Percentiles rank a stretch among this genome's conserved stretches.
phyloP scores from a whole-genome alignment of 352 stramenopile genomes.

The Phytophthora boehmeriae region DNA sequence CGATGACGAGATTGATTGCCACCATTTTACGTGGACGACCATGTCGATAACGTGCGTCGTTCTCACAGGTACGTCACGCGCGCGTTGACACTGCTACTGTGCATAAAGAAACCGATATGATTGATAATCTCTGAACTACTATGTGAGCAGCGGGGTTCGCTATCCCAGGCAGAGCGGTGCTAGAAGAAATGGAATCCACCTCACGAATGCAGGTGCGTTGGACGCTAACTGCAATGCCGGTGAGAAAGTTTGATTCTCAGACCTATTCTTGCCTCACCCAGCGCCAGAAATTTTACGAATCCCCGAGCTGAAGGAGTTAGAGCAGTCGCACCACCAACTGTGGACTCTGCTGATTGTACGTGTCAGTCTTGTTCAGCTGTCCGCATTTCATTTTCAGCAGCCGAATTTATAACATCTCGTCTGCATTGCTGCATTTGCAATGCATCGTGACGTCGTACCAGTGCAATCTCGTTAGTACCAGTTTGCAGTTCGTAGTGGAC shows the following conservation, averaged over 20 bases:
- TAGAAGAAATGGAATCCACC: slow-evolving; percentile 65
- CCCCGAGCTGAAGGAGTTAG: slow-evolving; percentile 48
- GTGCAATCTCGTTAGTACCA: slow-evolving; percentile 71
- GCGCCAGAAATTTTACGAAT: slow-evolving; percentile 51
- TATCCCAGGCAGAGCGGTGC: slow-evolving; percentile 56
- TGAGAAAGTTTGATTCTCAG: background rate
- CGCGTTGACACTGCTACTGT: no score
- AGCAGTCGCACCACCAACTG: slow-evolving; percentile 73
- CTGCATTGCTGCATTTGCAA: no score
- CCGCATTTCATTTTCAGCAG: no score
- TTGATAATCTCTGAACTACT: no score
- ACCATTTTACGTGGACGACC: slow-evolving; percentile 69
- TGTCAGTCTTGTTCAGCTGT: slow-evolving; percentile 1
- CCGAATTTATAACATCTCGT: no score
- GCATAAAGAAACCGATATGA: no score
- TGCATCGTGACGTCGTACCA: slow-evolving; percentile 14
- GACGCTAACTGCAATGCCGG: background rate
- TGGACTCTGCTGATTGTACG: slow-evolving; percentile 71
- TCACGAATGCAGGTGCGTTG: slow-evolving; percentile 53
- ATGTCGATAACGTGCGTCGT: slow-evolving; percentile 66
- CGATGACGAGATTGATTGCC: slow-evolving; percentile 66
- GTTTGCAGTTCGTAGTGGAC: slow-evolving; percentile 62
- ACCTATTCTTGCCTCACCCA: background rate
- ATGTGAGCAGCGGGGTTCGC: slow-evolving; percentile 59
- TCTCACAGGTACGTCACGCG: slow-evolving; percentile 61